Percentiles rank a stretch among this genome's conserved stretches.
These are phyloP conservation scores for Phaeoacremonium minimum DNA, from an alignment of 2,329 filamentous ascomycete genomes.

Conservation along the genomic window DNA sequence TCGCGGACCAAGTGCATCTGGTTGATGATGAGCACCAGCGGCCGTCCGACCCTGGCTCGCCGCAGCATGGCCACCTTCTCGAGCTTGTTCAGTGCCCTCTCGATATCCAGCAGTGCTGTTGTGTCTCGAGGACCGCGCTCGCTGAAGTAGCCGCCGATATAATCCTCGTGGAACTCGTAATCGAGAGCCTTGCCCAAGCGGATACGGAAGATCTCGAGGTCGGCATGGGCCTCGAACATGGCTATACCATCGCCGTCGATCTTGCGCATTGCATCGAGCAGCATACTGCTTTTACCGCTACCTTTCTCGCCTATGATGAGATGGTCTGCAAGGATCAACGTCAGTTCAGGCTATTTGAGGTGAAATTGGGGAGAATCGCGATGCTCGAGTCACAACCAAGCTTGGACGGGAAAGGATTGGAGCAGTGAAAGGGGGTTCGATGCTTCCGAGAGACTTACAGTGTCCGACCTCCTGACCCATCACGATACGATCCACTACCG, in stretches of 20 bases:
- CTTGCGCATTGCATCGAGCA: constrained; percentile 91
- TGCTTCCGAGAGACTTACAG: too few species aligned
- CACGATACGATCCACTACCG: constrained; percentile 77
- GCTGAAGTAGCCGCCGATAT: constrained; percentile 93
- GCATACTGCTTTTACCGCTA: constrained; percentile 93
- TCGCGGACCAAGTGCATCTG: constrained; percentile 88
- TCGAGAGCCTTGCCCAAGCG: constrained; percentile 90
- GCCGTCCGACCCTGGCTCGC: constrained; percentile 56
- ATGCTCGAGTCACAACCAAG: too few species aligned
- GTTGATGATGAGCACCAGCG: constrained; percentile 91
- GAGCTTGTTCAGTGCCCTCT: constrained; percentile 93
- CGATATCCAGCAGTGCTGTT: constrained; percentile 89
- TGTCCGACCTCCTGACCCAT: constrained; percentile 69
- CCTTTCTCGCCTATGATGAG: constrained; percentile 93
- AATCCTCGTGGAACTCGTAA: constrained; percentile 97
- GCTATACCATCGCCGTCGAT: constrained; percentile 83
- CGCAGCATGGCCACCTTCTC: constrained; percentile 87
- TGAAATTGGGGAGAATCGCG: too few species aligned
- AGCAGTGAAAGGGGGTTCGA: too few species aligned
- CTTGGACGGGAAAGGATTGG: too few species aligned
- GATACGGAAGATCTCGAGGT: constrained; percentile 91
- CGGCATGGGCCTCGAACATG: constrained; percentile 95
- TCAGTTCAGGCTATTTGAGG: too few species aligned
- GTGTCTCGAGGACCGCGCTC: constrained; percentile 90
- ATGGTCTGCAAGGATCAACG: too few species aligned